Evolutionary conservation across 1,284 basidiomycete genomes (phyloP), one percentile per base, ranked within the genome.

Genomic region (Schizophyllum commune): DNA sequence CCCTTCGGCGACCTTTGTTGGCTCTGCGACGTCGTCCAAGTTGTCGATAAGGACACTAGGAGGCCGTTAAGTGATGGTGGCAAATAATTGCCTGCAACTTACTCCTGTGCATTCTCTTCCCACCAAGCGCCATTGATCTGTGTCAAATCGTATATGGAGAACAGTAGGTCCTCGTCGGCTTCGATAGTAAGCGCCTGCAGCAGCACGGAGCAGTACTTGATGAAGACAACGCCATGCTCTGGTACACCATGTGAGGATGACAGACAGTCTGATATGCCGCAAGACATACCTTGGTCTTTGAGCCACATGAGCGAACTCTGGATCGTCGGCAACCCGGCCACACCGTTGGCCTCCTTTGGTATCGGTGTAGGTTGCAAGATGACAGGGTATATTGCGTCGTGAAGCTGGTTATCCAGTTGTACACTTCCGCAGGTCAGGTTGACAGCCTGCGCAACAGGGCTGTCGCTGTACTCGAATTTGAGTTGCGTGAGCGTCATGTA

Each of bases 341-440:
- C 88, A 54, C 90, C 83, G 65, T 86, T 88, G 33, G 85, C 84
- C 68, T 96, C 91, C 71, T 91, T 93, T 3, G 90, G 83, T 52
- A 99, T 84, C 0, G 94, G 92, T 1, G 94, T 96, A 0, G 97
- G 97, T 71, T 99, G 97, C 52, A 99, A 79, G 60, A 99, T 87
- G 63, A 99, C 96, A 0, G 97, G 96, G 79, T 92, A 99, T 15
- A 96, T 75, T 20, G 94, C 95, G 62, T 98, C 97, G 65, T 98
- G 96, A 7, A 99, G 83, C 73, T 99, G 97, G 71, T 99, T 99
- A 75, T 98, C 96, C 65, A 99, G 86, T 73, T 99, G 96, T 32
- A 99, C 83, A 72, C 84, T 90, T 57, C 93, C 94, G 72, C 89
- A 93, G n/a, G 90, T 86, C 54, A 98, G 57, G 58, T 85, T 92